Base-by-base conservation (phyloP, 257 asterid species). In the Ophiorrhiza pumila region DNA sequence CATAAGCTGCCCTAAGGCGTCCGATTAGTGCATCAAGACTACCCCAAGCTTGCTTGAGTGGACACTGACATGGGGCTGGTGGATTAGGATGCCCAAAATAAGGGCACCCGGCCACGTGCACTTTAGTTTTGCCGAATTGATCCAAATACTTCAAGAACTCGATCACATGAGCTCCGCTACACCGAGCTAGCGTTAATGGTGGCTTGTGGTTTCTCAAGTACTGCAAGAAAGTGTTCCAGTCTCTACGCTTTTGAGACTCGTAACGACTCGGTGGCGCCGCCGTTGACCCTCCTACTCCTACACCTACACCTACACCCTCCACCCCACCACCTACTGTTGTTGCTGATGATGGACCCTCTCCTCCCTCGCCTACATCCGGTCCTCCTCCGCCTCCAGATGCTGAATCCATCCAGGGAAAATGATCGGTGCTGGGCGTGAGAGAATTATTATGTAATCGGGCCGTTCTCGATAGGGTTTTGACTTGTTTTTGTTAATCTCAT, bases 151-250 rank as follows among this genome's bases (percentile, higher is more conserved):
- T 82, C 34, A 84, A 65, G 77, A 84, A 84, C 81, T 84, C 86
- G 76, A 84, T 77, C 81, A 84, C 88, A 81, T 82, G 86, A 0
- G 88, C 86, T 53, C 88, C 88, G 74, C 88, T 84, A 29, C 88
- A 84, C 9, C 86, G 82, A 1, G 78, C 74, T 65, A 82, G 69
- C 47, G 84, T 70, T 49, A 84, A 20, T 5, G 88, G 88, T 4
- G 88, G 88, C 61, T 82, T 84, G 75, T 84, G 88, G 67, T 82
- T 82, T 57, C 42, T 79, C 25, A 84, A 18, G 63, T 84, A 84
- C 57, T 84, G 86, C 10, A 84, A 55, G 76, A 84, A 84, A 71
- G 88, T 84, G 23, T 75, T 77, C 88, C 88, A 84, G 59, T 84
- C 88, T 65, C 88, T 65, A 12, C 88, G 85, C 69, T 84, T 84